A percentile compares a stretch with the other conserved stretches of the same genome.
Evolutionary conservation across 345 rosid genomes (phyloP).

Genomic region (Boechera stricta): DNA sequence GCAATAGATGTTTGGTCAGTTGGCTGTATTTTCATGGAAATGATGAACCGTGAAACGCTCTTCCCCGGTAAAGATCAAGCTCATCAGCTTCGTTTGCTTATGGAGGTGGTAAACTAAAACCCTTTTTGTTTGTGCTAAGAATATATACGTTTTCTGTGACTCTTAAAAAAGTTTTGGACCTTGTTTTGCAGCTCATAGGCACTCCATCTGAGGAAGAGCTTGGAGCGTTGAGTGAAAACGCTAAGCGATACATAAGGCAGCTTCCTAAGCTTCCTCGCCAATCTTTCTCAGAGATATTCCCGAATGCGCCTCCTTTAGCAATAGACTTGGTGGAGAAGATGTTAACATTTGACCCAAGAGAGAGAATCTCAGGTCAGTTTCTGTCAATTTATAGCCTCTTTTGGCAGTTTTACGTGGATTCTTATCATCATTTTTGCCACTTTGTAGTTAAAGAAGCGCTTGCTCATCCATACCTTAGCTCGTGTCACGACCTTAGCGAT

Average conservation of each 20-base stretch:
- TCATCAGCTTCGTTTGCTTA: slow-evolving; percentile 81
- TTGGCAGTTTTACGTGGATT: not conserved
- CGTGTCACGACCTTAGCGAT: slow-evolving; percentile 65
- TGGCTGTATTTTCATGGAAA: slow-evolving; percentile 90
- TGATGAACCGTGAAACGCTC: slow-evolving; percentile 77
- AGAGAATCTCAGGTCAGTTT: slow-evolving; percentile 76
- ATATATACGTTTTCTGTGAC: not conserved
- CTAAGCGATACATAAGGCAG: slow-evolving; percentile 74
- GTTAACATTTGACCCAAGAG: slow-evolving; percentile 83
- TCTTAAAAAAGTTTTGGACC: not conserved
- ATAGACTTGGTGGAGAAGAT: slow-evolving; percentile 90
- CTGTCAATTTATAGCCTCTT: slow-evolving; percentile 1
- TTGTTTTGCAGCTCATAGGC: slow-evolving; percentile 72
- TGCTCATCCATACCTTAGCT: slow-evolving; percentile 78
- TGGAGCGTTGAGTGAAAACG: slow-evolving; percentile 73
- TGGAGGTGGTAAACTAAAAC: slow-evolving; percentile 63
- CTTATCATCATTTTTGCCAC: not conserved
- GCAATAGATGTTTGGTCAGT: slow-evolving; percentile 98
- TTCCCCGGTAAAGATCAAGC: slow-evolving; percentile 90
- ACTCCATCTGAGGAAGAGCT: slow-evolving; percentile 86
- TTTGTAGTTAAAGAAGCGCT: slow-evolving; percentile 78
- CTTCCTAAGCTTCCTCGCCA: slow-evolving; percentile 65
- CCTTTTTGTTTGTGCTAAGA: not conserved
- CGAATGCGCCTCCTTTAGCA: slow-evolving; percentile 67
- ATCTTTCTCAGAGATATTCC: slow-evolving; percentile 76